A percentile compares a stretch with the other conserved stretches of the same genome.
These are phyloP conservation scores for Anthracocystis panici-leucophaei DNA, from an alignment of 1,284 basidiomycete species.

Conservation along the genomic window DNA sequence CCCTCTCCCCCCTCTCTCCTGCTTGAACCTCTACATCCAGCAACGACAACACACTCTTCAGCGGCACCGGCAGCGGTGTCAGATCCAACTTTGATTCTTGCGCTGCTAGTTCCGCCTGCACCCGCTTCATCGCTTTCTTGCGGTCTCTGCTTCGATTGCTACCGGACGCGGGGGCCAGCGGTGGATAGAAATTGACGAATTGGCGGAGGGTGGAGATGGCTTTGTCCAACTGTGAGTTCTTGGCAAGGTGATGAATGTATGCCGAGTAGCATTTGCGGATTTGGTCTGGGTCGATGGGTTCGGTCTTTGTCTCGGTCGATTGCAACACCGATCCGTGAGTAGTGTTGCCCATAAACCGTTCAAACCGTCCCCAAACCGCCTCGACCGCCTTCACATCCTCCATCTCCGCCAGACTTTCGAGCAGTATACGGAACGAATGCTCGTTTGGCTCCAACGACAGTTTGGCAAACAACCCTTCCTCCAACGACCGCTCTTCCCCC, in stretches of 20 bases:
- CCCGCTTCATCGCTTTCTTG: not conserved
- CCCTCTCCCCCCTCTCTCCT: slow-evolving; percentile 1
- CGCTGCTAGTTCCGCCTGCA: not conserved
- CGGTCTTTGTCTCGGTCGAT: not conserved
- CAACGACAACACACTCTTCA: slow-evolving; percentile 8
- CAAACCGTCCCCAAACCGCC: slow-evolving; percentile 45
- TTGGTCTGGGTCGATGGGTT: slow-evolving; percentile 18
- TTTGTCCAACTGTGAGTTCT: slow-evolving; percentile 19
- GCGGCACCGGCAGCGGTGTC: slow-evolving; percentile 21
- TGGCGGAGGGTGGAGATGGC: slow-evolving; percentile 8
- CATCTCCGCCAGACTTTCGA: slow-evolving; percentile 33
- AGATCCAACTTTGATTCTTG: slow-evolving; percentile 8
- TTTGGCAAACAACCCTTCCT: slow-evolving; percentile 44
- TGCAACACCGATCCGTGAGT: not conserved
- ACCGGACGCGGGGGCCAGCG: not conserved
- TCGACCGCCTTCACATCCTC: slow-evolving; percentile 4
- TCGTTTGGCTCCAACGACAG: slow-evolving; percentile 51
- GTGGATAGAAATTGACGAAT: slow-evolving; percentile 29
- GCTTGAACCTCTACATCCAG: not conserved
- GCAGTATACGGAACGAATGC: slow-evolving; percentile 46
- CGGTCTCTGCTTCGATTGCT: not conserved
- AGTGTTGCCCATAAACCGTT: not conserved
- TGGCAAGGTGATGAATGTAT: slow-evolving; percentile 52
- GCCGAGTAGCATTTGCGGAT: slow-evolving; percentile 47
- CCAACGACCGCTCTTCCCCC: slow-evolving; percentile 6